Conservation (phyloP, 169 alveolate genomes). For the Theileria sp. region DNA sequence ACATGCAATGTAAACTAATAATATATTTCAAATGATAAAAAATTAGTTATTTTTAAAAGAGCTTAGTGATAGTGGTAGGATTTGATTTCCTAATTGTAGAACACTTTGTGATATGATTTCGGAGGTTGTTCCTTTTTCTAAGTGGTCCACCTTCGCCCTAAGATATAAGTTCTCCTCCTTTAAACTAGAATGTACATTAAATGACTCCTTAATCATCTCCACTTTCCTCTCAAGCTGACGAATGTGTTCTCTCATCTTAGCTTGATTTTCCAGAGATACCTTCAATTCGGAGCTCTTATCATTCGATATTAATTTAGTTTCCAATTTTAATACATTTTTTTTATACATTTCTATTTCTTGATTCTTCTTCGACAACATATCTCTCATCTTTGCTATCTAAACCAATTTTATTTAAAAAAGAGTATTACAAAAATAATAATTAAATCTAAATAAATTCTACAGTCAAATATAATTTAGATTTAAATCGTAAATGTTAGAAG, state of each 20-base stretch:
- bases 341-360: slow-evolving; percentile 16
- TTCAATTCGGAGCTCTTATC: slow-evolving; percentile 38
- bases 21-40: not conserved
- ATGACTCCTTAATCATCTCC: not conserved
- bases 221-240: slow-evolving; percentile 14
- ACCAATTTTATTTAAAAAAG: not conserved
- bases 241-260: slow-evolving; percentile 7
- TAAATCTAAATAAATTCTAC: too few species aligned
- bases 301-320: slow-evolving; percentile 22
- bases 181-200: not conserved
- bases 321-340: slow-evolving; percentile 40
- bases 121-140: not conserved
- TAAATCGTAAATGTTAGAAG: not conserved
- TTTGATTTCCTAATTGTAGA: slow-evolving; percentile 4
- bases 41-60: not conserved
- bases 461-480: not conserved
- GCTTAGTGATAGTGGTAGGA: slow-evolving; percentile 6
- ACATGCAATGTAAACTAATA: not conserved
- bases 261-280: slow-evolving; percentile 10
- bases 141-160: slow-evolving; percentile 5
- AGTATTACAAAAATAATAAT: too few species aligned
- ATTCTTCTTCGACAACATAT: slow-evolving; percentile 6
- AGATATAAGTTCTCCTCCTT: slow-evolving; percentile 20
- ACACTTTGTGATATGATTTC: not conserved
- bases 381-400: slow-evolving; percentile 12